Evolutionary conservation across 495 filamentous ascomycete species (phyloP).

Genomic region (Coniosporium apollinis): DNA sequence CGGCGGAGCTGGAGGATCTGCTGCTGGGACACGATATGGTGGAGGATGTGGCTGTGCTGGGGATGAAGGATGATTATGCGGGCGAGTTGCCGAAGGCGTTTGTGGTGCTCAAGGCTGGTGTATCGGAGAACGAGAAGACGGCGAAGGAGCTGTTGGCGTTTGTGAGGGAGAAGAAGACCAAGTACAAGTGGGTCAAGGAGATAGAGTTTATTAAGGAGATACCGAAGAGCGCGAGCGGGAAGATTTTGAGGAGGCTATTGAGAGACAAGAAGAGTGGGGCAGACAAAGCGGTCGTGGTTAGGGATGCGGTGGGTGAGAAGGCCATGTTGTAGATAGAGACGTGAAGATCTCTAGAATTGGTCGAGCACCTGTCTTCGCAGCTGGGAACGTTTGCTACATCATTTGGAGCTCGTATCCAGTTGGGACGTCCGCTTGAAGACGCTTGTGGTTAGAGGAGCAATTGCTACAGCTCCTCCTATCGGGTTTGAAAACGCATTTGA

Average conservation of each 20-base stretch:
- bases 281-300: conserved; percentile 20
- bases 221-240: conserved; percentile 52
- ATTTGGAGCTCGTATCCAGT: no score
- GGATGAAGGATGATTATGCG: conserved; percentile 39
- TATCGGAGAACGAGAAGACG: conserved; percentile 16
- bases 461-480: no score
- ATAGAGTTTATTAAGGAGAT: conserved; percentile 45
- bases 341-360: no score
- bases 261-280: conserved; percentile 23
- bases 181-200: conserved; percentile 50
- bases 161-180: conserved; percentile 43
- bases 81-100: conserved; percentile 52
- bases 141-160: conserved; percentile 32
- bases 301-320: conserved; percentile 21
- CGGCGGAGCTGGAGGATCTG: conserved; percentile 51
- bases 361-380: no score
- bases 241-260: conserved; percentile 46
- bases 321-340: conserved; percentile 29
- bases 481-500: no score
- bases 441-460: no score
- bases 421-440: no score
- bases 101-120: conserved; percentile 32
- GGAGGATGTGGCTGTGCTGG: conserved; percentile 42
- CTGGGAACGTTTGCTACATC: no score
- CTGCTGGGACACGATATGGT: conserved; percentile 39